Conservation (phyloP, 441 rosid species). For the Aquilaria agallochum region DNA sequence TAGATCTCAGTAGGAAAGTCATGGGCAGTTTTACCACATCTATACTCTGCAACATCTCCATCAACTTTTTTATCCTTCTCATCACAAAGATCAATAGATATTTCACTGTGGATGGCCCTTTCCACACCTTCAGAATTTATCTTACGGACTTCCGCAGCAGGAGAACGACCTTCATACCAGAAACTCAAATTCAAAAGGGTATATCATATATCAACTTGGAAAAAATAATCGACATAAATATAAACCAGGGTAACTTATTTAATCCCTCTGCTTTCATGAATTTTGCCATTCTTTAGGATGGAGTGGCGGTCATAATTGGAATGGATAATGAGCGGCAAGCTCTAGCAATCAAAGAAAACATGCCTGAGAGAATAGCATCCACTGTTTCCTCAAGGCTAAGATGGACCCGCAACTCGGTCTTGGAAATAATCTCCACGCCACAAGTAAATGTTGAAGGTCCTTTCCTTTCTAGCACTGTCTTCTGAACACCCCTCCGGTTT, state of each 20-base stretch:
- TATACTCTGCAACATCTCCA: slow-evolving; percentile 27
- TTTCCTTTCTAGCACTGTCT: slow-evolving; percentile 85
- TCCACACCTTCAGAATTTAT: slow-evolving; percentile 36
- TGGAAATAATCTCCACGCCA: slow-evolving; percentile 81
- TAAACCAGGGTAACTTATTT: no score
- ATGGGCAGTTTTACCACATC: slow-evolving; percentile 22
- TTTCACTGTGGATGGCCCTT: slow-evolving; percentile 27
- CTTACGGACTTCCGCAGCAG: slow-evolving; percentile 65
- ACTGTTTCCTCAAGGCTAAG: slow-evolving; percentile 89
- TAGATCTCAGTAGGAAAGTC: slow-evolving; percentile 29
- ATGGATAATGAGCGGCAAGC: no score
- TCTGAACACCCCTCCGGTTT: slow-evolving; percentile 79
- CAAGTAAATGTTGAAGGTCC: slow-evolving; percentile 82
- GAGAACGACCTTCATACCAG: slow-evolving; percentile 52
- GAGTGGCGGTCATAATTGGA: no score
- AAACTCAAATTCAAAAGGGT: slow-evolving; percentile 2
- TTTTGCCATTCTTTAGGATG: no score
- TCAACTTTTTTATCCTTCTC: slow-evolving; percentile 29
- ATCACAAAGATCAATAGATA: slow-evolving; percentile 21
- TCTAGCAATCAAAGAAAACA: slow-evolving; percentile 5
- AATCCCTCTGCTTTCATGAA: no score
- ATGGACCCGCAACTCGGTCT: slow-evolving; percentile 85
- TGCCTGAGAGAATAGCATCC: slow-evolving; percentile 80
- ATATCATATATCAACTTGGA: no score
- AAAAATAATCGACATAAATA: no score